A percentile compares a stretch with the other conserved stretches of the same genome.
These are phyloP conservation scores for Lantana camara DNA, from an alignment of 257 asterid genomes.

Conservation along the genomic window DNA sequence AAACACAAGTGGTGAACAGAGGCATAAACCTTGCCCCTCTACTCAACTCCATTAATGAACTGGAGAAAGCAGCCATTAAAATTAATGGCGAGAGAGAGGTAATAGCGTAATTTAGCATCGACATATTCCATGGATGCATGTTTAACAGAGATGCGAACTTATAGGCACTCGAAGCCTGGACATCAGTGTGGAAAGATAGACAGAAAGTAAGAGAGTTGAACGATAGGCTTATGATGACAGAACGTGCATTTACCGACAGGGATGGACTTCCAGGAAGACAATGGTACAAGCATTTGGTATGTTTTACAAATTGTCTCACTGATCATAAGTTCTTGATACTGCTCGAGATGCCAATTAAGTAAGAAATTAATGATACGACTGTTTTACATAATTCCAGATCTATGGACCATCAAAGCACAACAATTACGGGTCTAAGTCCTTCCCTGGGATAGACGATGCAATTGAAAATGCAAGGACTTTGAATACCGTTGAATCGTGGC, in stretches of 20 bases:
- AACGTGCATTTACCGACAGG: constrained; percentile 74
- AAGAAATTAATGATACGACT: too few species aligned
- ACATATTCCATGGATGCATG: neutral
- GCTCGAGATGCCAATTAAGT: too few species aligned
- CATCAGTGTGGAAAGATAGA: constrained; percentile 34
- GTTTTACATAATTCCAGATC: constrained; percentile 42
- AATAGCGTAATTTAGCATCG: neutral
- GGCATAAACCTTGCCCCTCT: constrained; percentile 60
- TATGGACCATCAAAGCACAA: constrained; percentile 75
- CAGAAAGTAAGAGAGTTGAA: constrained; percentile 64
- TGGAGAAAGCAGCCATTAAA: constrained; percentile 56
- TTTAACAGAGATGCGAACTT: constrained; percentile 14
- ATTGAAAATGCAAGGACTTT: constrained; percentile 53
- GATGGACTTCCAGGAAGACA: constrained; percentile 72
- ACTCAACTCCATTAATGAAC: constrained; percentile 59
- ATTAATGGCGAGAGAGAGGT: constrained; percentile 64
- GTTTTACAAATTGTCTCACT: too few species aligned
- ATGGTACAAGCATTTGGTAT: constrained; percentile 91
- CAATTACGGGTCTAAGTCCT: constrained; percentile 67
- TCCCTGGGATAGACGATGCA: constrained; percentile 76
- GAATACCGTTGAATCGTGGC: constrained; percentile 53
- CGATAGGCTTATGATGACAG: constrained; percentile 82
- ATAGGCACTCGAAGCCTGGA: constrained; percentile 50
- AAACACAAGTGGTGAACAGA: constrained; percentile 43
- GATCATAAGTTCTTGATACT: too few species aligned